Conservation (phyloP, 345 rosid species). For the Turritis glabra region DNA sequence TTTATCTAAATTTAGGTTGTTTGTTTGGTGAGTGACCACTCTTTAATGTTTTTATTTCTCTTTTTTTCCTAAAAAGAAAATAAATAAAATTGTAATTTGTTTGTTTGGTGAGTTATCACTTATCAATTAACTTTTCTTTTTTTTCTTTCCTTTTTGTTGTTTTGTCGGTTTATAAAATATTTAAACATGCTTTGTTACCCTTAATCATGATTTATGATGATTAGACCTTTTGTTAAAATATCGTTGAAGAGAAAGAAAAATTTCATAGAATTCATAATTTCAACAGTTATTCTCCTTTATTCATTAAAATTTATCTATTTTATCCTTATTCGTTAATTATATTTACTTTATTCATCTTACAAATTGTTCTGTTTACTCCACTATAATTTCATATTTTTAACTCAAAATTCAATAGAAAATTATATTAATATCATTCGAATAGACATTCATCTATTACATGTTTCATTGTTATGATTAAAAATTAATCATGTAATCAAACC, state of each 20-base stretch:
- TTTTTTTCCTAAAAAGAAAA: not conserved
- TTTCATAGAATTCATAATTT: not conserved
- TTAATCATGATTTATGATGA: conserved; percentile 16
- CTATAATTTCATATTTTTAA: not conserved
- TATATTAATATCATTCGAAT: not conserved
- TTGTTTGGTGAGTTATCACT: conserved; percentile 30
- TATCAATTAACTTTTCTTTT: not conserved
- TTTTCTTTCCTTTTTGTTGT: not conserved
- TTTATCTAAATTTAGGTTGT: conserved; percentile 32
- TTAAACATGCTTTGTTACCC: not conserved
- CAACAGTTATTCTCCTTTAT: not conserved
- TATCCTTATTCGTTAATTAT: not conserved
- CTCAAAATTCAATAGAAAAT: not conserved
- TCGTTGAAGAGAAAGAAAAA: not conserved
- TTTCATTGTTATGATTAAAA: too few species aligned
- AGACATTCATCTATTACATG: not conserved
- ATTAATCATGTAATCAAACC: too few species aligned
- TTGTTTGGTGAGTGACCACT: conserved; percentile 36
- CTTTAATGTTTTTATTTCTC: conserved; percentile 2
- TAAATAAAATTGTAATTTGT: not conserved
- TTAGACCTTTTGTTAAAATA: not conserved
- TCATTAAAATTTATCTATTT: not conserved
- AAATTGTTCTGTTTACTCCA: not conserved
- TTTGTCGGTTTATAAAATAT: not conserved
- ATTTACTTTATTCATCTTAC: not conserved